Evolutionary conservation across 2,329 filamentous ascomycete genomes (phyloP).

Genomic region (Colletotrichum sp.): DNA sequence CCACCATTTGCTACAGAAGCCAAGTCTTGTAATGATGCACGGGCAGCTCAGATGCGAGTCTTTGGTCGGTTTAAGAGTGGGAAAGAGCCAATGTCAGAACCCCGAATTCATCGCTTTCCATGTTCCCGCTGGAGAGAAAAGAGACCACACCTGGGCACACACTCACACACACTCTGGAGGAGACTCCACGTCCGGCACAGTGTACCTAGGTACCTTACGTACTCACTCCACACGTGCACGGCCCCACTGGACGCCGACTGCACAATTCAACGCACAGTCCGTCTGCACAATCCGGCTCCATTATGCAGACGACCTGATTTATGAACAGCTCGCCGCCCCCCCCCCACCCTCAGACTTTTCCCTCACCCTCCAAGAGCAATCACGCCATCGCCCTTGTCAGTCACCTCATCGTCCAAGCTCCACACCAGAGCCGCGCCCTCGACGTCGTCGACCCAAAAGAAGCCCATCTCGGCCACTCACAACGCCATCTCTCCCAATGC

Average conservation of each 20-base stretch:
- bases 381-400: slow-evolving; percentile 21
- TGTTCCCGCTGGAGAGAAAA: neutral
- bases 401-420: slow-evolving; percentile 21
- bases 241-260: neutral
- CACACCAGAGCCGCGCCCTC: slow-evolving; percentile 21
- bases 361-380: slow-evolving; percentile 2
- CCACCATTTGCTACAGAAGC: neutral
- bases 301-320: neutral
- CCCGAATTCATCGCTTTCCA: neutral
- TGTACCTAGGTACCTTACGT: neutral
- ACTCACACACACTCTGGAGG: neutral
- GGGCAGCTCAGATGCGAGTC: neutral
- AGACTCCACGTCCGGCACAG: neutral
- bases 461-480: slow-evolving; percentile 15
- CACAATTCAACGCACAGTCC: neutral
- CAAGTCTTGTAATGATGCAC: neutral
- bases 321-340: neutral
- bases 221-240: neutral
- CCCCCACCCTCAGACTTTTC: neutral
- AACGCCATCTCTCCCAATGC: slow-evolving; percentile 2
- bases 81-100: neutral
- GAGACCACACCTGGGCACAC: neutral
- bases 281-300: neutral
- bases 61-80: neutral
- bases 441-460: slow-evolving; percentile 17